phyloP scores from a whole-genome alignment of 352 stramenopile species.

The Phytophthora agathidicida region DNA sequence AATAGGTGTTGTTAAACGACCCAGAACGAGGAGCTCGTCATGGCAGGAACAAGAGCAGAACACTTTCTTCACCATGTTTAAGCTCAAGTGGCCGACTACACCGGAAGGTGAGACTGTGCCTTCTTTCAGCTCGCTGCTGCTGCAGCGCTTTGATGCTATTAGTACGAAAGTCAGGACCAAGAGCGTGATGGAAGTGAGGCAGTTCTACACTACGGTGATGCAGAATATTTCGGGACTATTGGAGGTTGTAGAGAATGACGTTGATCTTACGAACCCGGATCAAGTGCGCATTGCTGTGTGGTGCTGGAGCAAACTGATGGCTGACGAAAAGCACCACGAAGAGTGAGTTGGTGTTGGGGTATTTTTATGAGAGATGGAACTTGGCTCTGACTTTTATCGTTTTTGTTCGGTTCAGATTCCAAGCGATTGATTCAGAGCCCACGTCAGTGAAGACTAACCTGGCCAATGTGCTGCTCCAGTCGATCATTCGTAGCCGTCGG shows the following conservation, averaged over 20 bases:
- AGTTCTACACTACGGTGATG: conserved; percentile 67
- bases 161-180: conserved; percentile 70
- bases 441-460: conserved; percentile 39
- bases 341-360: conserved; percentile 28
- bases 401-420: conserved; percentile 34
- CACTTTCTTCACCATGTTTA: conserved; percentile 74
- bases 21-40: conserved; percentile 25
- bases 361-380: too few species aligned
- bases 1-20: conserved; percentile 24
- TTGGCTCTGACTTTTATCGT: conserved; percentile 21
- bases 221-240: conserved; percentile 53
- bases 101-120: conserved; percentile 10
- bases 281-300: conserved; percentile 76
- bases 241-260: conserved; percentile 52
- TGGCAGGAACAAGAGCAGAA: conserved; percentile 71
- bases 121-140: conserved; percentile 51
- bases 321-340: conserved; percentile 42
- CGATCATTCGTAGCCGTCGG: conserved; percentile 71
- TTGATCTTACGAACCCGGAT: conserved; percentile 68
- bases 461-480: conserved; percentile 57
- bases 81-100: conserved; percentile 61
- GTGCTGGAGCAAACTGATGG: conserved; percentile 73
- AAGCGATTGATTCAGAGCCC: conserved; percentile 36
- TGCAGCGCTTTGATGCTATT: conserved; percentile 65
- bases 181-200: conserved; percentile 59